phyloP scores from a whole-genome alignment of 805 yeast species.

The Kazachstania psychrophila region DNA sequence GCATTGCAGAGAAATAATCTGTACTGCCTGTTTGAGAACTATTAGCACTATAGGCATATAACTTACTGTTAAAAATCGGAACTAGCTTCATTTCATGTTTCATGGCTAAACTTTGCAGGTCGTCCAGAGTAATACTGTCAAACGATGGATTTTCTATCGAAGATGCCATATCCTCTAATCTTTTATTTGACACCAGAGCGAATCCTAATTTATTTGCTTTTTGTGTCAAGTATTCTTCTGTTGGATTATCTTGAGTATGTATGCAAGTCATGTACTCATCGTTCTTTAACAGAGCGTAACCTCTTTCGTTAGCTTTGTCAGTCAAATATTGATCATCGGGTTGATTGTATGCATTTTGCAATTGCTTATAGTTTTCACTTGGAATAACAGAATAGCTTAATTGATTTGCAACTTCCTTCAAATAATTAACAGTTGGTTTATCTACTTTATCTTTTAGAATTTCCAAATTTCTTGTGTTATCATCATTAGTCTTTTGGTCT shows the following conservation, averaged over 20 bases:
- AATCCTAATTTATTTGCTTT: conserved; percentile 5
- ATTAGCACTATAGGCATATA: too few relatives aligned
- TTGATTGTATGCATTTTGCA: not conserved
- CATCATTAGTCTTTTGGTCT: not conserved
- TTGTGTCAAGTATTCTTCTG: conserved; percentile 6
- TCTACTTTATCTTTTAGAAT: not conserved
- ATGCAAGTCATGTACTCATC: too few relatives aligned
- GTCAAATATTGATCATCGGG: conserved; percentile 4
- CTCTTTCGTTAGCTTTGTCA: conserved; percentile 11
- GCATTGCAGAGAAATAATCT: too few relatives aligned
- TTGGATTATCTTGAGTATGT: too few relatives aligned
- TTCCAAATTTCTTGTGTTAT: not conserved
- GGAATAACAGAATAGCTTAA: conserved; percentile 10
- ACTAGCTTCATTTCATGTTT: too few relatives aligned
- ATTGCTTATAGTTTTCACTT: not conserved
- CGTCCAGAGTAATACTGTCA: not conserved
- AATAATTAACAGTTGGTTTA: conserved; percentile 26
- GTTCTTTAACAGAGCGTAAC: too few relatives aligned
- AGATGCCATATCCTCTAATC: not conserved
- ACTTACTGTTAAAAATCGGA: too few relatives aligned
- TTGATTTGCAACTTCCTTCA: conserved; percentile 28
- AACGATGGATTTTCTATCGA: not conserved
- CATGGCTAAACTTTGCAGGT: too few relatives aligned
- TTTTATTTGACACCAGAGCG: conserved; percentile 2
- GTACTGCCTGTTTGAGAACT: too few relatives aligned